Percentiles rank a stretch among this genome's conserved stretches.
Conservation (phyloP, 371 early-diverging fungal genomes). For the Lichtheimia ornata region DNA sequence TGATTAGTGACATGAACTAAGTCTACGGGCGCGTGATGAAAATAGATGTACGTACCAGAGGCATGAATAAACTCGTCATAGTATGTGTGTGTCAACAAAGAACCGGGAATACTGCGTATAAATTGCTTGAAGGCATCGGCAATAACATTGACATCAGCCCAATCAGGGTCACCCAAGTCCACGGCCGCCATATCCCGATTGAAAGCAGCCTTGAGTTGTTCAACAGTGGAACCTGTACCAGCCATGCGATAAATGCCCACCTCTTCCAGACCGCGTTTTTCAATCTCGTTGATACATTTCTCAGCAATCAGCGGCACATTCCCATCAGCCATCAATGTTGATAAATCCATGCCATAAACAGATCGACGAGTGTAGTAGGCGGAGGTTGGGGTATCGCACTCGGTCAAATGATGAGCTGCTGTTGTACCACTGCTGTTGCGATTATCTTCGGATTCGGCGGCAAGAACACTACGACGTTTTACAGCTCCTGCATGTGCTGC, state of each 20-base stretch:
- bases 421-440: background rate
- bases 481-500: conserved; percentile 78
- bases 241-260: conserved; percentile 85
- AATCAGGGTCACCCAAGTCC: conserved; percentile 64
- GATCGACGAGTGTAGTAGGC: conserved; percentile 19
- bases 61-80: conserved; percentile 84
- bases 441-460: conserved; percentile 24
- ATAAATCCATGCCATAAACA: conserved; percentile 68
- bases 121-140: conserved; percentile 94
- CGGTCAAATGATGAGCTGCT: background rate
- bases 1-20: background rate
- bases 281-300: conserved; percentile 78
- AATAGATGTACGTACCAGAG: conserved; percentile 55
- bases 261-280: conserved; percentile 79
- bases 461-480: conserved; percentile 56
- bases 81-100: conserved; percentile 80
- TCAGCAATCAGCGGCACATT: conserved; percentile 62
- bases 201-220: conserved; percentile 60
- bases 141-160: conserved; percentile 83
- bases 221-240: conserved; percentile 69
- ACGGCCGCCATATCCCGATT: conserved; percentile 60
- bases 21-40: background rate
- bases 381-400: background rate
- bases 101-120: conserved; percentile 91
- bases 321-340: conserved; percentile 60